Evolutionary conservation across 805 yeast species (phyloP).

Genomic region (Kazachstania taianensis): DNA sequence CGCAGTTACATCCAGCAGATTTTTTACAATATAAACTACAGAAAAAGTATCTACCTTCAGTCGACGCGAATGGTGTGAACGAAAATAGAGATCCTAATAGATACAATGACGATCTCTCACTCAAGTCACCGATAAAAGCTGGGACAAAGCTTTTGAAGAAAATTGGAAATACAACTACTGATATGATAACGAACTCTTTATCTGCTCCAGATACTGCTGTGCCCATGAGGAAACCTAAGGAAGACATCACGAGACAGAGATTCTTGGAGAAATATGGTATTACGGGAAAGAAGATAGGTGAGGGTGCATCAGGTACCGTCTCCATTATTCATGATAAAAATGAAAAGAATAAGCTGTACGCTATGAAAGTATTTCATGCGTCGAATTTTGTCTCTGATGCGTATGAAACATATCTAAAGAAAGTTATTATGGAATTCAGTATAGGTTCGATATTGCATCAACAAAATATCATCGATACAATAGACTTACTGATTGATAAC

Average conservation of each 20-base stretch:
- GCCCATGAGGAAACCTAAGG: not conserved
- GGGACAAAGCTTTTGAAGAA: not conserved
- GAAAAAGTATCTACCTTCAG: conserved; percentile 28
- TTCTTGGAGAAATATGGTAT: conserved; percentile 59
- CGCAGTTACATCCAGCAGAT: conserved; percentile 22
- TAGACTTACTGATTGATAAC: conserved; percentile 44
- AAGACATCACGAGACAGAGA: conserved; percentile 12
- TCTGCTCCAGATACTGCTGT: not conserved
- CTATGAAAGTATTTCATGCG: conserved; percentile 64
- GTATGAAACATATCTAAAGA: conserved; percentile 52
- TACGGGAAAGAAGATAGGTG: conserved; percentile 66
- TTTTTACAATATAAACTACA: conserved; percentile 21
- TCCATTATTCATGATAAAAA: conserved; percentile 54
- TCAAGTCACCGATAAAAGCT: not conserved
- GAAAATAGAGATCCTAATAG: no score
- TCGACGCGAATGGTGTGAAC: not conserved
- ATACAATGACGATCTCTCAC: not conserved
- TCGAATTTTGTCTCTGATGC: conserved; percentile 7
- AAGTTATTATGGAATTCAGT: conserved; percentile 73
- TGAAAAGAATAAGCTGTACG: conserved; percentile 55
- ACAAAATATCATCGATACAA: conserved; percentile 68
- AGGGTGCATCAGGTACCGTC: conserved; percentile 96
- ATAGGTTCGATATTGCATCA: conserved; percentile 73
- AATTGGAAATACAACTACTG: not conserved
- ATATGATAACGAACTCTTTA: not conserved